Percentiles rank a stretch among this genome's conserved stretches.
Conservation (phyloP, 75 land plant genomes). For the Sequoia sempervirens region DNA sequence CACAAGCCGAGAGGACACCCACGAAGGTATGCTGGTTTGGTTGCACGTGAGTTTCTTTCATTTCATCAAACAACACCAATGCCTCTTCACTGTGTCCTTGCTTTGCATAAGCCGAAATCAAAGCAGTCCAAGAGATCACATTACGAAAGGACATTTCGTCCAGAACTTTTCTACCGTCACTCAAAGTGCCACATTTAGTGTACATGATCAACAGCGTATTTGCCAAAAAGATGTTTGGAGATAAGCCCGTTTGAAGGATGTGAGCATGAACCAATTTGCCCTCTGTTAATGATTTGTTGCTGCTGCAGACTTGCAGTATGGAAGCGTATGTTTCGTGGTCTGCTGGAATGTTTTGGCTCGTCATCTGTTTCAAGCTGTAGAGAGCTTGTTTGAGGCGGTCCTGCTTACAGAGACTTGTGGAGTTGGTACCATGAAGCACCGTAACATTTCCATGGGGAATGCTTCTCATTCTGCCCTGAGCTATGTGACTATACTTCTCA, state of each 20-base stretch:
- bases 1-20: constrained; percentile 6
- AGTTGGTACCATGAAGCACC: background rate
- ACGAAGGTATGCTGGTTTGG: constrained; percentile 8
- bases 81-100: background rate
- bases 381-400: constrained; percentile 1
- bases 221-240: background rate
- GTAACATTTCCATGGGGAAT: background rate
- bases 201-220: constrained; percentile 11
- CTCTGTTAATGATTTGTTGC: background rate
- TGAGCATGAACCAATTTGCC: constrained; percentile 5
- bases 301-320: background rate
- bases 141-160: constrained; percentile 1
- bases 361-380: background rate
- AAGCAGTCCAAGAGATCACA: constrained; percentile 10
- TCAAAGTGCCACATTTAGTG: constrained; percentile 1
- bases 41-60: background rate
- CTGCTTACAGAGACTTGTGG: background rate
- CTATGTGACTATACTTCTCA: background rate
- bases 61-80: constrained; percentile 3
- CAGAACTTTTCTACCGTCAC: background rate
- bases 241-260: background rate
- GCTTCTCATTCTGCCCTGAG: background rate
- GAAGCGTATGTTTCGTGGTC: constrained; percentile 1
- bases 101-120: constrained; percentile 6
- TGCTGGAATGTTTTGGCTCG: background rate